Evolutionary conservation across 2,329 filamentous ascomycete species (phyloP).

Genomic region (Pyrenochaeta sp.): DNA sequence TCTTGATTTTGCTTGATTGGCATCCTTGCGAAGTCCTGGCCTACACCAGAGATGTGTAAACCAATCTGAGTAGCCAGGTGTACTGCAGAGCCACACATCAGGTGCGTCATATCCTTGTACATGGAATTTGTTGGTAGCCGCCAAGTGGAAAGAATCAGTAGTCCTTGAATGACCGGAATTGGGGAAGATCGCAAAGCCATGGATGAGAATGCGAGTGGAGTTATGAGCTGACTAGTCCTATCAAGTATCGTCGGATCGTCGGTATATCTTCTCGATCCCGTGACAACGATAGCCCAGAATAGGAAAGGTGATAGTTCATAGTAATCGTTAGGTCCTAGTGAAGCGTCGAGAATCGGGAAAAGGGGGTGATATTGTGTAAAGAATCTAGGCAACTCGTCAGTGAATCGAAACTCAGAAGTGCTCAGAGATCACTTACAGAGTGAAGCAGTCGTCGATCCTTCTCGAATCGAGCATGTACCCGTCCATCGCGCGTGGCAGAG

Average conservation of each 20-base stretch:
- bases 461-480: slow-evolving; percentile 44
- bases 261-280: slow-evolving; percentile 49
- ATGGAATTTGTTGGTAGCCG: slow-evolving; percentile 52
- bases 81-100: slow-evolving; percentile 52
- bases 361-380: slow-evolving; percentile 46
- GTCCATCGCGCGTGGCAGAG: slow-evolving; percentile 39
- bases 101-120: slow-evolving; percentile 52
- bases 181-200: slow-evolving; percentile 48
- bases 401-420: not conserved
- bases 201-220: slow-evolving; percentile 48
- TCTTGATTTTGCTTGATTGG: slow-evolving; percentile 47
- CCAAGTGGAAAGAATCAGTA: slow-evolving; percentile 53
- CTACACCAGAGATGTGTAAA: slow-evolving; percentile 49
- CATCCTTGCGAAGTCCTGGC: slow-evolving; percentile 52
- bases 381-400: slow-evolving; percentile 37
- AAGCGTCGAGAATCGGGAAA: slow-evolving; percentile 45
- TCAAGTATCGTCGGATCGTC: slow-evolving; percentile 48
- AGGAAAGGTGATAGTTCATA: slow-evolving; percentile 47
- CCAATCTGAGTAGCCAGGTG: slow-evolving; percentile 54
- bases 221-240: slow-evolving; percentile 44
- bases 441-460: slow-evolving; percentile 47
- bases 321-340: slow-evolving; percentile 42
- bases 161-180: slow-evolving; percentile 51
- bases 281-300: slow-evolving; percentile 53
- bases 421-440: slow-evolving; percentile 30